Evolutionary conservation across 805 yeast genomes (phyloP), one percentile per base, ranked within the genome.

Genomic region (Pichia membranifaciens): DNA sequence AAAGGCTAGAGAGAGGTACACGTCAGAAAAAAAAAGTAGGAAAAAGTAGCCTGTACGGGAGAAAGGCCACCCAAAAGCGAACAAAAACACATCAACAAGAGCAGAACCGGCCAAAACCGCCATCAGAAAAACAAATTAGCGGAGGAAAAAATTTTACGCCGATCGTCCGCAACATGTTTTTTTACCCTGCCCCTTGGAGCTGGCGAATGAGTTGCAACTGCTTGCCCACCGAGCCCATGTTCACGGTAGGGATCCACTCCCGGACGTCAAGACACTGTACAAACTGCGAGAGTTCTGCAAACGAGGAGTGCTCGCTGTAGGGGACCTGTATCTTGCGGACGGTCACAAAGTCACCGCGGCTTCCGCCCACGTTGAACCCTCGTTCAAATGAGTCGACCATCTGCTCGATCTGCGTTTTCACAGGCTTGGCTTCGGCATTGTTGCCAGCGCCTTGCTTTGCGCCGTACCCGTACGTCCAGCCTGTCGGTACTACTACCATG

Each of bases 291-390:
- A 93, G 70, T 58, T 93, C 99, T 34, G 84, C 69, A 57, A 81
- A 91, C 48, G 96, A 87, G 10, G 96, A 87, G 66, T 93, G 99
- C 60, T 93, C 99, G 58, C 95, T 84, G 59, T 93, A 93, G 0
- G 99, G 98, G 1, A 62, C 53, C 31, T 51, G 55, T 8, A 62
- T 45, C 20, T 56, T 54, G 28, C 57, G 54, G 22, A 43, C 38
- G 38, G 54, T 22, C 35, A 49, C 34, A 35, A 58, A 47, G 39
- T 56, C 49, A 2, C 47, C 47, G 5, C 39, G 41, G 4, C 16
- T 28, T 16, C 42, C 48, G 21, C 34, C 40, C 21, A 40, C 29
- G 10, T 40, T 25, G 25, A 53, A 47, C 29, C 51, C 53, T n/a
- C 45, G 36, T 39, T 47, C 42, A 21, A 46, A 44, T 15, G 41